Base-by-base conservation (phyloP, 441 rosid species). In the Eruca vesicaria region DNA sequence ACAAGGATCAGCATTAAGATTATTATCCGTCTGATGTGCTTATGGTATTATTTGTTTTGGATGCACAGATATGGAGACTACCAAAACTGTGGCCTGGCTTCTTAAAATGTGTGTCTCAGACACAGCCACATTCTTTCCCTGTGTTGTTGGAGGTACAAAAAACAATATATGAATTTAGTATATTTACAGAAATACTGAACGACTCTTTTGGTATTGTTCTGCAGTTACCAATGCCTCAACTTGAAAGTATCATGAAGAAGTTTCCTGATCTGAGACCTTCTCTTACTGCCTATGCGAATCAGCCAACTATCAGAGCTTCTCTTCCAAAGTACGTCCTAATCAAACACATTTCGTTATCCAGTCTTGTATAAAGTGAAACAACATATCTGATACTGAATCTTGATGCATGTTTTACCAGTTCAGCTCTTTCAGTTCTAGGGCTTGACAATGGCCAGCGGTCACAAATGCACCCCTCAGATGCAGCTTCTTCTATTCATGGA, bases 1-100 rank as follows among this genome's bases (percentile, higher is more conserved):
- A 48, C 11, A 33, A 78, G 29, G 26, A 36, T 62, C 55, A 57
- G 55, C 19, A 21, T 45, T 41, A 53, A 31, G 67, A 67, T 23
- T 64, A 14, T 56, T 55, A 31, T 29, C 28, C 2, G 26, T 43
- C 9, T 48, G 18, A 7, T 33, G 26, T 73, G 72, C 26, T 75
- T 48, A 38, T 23, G 41, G 58, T 33, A 18, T 15, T 38, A 69
- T 58, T 23, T 60, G 33, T 69, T 66, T 69, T 63, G 58, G 57
- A 38, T 75, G 71, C 84, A n/a, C n/a, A 94, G 99, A 81, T 94
- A 38, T 96, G 99, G 99, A 96, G 87, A 83, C 88, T 94, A 88
- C 99, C 99, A 33, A 96, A 96, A 84, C 73, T 96, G 77, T 96
- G 98, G 97, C 98, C 92, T 76, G 98, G 99, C 68, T 96, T 96